Base-by-base conservation (phyloP, 352 stramenopile genomes). In the Pythium angustatum region DNA sequence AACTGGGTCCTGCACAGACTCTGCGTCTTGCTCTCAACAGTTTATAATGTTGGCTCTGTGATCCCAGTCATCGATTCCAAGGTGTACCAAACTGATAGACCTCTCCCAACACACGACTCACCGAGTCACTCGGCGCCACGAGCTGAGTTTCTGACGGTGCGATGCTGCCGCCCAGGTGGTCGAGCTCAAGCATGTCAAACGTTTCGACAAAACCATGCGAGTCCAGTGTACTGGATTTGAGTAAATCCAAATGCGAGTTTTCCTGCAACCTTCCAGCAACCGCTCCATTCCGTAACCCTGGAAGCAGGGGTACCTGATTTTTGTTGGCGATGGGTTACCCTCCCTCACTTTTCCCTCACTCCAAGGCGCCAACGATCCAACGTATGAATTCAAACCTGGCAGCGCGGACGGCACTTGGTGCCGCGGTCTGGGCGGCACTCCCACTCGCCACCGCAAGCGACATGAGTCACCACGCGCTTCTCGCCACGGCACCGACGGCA, bases 121-220 rank as follows among this genome's bases (percentile, higher is more conserved):
- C 4, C 11, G 38, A 44, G 5, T 21, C 15, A 2, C 38, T 14
- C 11, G 6, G 22, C 38, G 38, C 38, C 38, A 4, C 45, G 24
- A 34, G 22, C 22, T 52, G 45, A 52, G 24, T 49, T 49, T 2
- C n/a, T 6, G 12, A 21, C 43, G 15, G 6, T 22, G 38, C 15
- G 12, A 7, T 7, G 7, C 7, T 19, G 10, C 19, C 6, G 38
- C 11, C 51, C 51, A 45, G n/a, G 51, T 47, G 33, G 38, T 58
- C 34, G 51, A 4, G 48, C 51, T 47, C 51, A 58, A 17, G 22
- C 22, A 15, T 58, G 34, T 49, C 51, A 58, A 58, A 34, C n/a
- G 22, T 27, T 58, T 48, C 36, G 24, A 58, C 51, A 47, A 58
- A 58, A 33, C 36, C 51, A 48, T 33, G 15, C 33, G 50, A 30